Percentiles rank a stretch among this genome's conserved stretches.
phyloP scores from a whole-genome alignment of 768 basidiomycete species.

The Lyophyllum semitale region DNA sequence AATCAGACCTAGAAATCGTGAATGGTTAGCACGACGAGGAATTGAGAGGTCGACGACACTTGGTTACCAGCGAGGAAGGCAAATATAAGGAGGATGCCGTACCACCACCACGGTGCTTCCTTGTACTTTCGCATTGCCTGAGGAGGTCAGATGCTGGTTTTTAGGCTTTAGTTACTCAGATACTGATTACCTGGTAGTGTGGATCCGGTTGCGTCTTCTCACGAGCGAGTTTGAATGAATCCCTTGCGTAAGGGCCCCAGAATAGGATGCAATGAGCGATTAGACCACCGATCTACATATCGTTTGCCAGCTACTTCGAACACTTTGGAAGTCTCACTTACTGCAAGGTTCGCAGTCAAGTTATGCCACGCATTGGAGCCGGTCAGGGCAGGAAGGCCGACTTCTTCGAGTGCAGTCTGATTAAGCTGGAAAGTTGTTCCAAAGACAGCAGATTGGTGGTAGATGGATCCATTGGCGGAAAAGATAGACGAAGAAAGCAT shows the following conservation, averaged over 20 bases:
- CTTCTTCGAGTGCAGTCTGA: constrained; percentile 49
- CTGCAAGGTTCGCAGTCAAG: constrained; percentile 48
- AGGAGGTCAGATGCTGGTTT: neutral
- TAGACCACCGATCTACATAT: constrained; percentile 55
- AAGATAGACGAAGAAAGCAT: constrained; percentile 65
- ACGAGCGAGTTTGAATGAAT: constrained; percentile 52
- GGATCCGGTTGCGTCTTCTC: constrained; percentile 52
- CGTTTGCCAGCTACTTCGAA: neutral
- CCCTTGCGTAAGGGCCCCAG: constrained; percentile 52
- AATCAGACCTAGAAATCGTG: constrained; percentile 42
- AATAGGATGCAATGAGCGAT: constrained; percentile 58
- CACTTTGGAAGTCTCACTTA: constrained; percentile 20
- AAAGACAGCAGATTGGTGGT: constrained; percentile 57
- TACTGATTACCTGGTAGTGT: constrained; percentile 46
- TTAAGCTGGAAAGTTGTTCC: constrained; percentile 52
- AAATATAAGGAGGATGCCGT: constrained; percentile 44
- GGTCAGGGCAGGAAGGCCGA: constrained; percentile 50
- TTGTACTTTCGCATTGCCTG: constrained; percentile 60
- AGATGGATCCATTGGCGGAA: constrained; percentile 52
- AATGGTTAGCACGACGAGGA: neutral
- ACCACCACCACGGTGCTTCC: constrained; percentile 67
- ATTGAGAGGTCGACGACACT: neutral
- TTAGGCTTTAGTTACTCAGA: neutral
- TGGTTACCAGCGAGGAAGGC: constrained; percentile 56
- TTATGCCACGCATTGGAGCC: constrained; percentile 57